Evolutionary conservation across 805 yeast species (phyloP).

Genomic region (Lipomyces japonicus): DNA sequence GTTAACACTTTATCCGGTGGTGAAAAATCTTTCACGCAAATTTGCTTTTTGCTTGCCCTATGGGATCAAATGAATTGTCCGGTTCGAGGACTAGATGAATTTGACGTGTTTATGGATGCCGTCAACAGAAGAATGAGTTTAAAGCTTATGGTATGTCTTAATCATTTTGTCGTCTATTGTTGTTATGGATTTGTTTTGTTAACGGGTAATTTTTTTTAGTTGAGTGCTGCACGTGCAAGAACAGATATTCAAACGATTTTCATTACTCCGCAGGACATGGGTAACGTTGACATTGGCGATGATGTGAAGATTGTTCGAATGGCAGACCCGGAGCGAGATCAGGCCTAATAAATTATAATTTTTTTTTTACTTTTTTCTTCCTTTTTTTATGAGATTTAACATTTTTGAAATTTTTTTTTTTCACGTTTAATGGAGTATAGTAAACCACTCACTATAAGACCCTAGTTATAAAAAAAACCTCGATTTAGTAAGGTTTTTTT

Average conservation of each 20-base stretch:
- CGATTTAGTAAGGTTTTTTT: too few relatives aligned
- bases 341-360: too few relatives aligned
- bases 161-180: not conserved
- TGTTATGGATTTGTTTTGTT: not conserved
- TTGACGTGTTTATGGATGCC: slow-evolving; percentile 95
- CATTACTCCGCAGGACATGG: slow-evolving; percentile 90
- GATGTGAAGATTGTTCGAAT: slow-evolving; percentile 41
- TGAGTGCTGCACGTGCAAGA: slow-evolving; percentile 60
- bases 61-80: slow-evolving; percentile 92
- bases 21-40: slow-evolving; percentile 90
- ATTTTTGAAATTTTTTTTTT: not conserved
- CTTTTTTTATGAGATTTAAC: not conserved
- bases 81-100: slow-evolving; percentile 89
- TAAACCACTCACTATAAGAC: too few relatives aligned
- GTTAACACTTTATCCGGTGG: slow-evolving; percentile 93
- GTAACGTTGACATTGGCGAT: slow-evolving; percentile 58
- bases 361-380: not conserved
- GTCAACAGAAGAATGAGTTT: slow-evolving; percentile 80
- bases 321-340: slow-evolving; percentile 36
- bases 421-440: too few relatives aligned
- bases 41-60: slow-evolving; percentile 78
- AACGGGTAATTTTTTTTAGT: slow-evolving; percentile 2
- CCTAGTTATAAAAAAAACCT: too few relatives aligned
- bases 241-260: slow-evolving; percentile 80
- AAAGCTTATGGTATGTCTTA: slow-evolving; percentile 47